phyloP scores from a whole-genome alignment of 2,329 filamentous ascomycete genomes.

The Akanthomyces lecanii region DNA sequence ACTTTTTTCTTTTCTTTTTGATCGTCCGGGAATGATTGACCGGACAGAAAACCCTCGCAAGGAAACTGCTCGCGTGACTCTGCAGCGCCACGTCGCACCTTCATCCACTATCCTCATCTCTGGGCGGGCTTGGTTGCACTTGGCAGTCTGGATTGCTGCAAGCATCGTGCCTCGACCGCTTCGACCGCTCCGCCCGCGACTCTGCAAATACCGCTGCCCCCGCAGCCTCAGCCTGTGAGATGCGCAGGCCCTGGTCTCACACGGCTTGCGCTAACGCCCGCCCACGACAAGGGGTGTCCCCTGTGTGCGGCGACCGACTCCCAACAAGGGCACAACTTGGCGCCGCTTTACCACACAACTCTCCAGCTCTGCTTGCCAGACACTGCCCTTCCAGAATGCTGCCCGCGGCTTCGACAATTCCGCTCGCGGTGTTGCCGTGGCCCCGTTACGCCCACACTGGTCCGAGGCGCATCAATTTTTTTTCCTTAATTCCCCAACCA shows the following conservation, averaged over 20 bases:
- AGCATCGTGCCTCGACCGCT: constrained; percentile 1
- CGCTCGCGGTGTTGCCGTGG: neutral
- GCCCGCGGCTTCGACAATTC: neutral
- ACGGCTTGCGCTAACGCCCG: neutral
- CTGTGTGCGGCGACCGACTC: constrained; percentile 19
- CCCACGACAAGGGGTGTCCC: neutral
- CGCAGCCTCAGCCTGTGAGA: neutral
- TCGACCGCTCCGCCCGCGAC: neutral
- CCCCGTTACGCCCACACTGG: neutral
- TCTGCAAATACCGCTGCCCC: neutral
- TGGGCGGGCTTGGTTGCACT: neutral
- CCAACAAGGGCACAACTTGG: constrained; percentile 14
- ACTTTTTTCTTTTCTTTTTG: neutral
- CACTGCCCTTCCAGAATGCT: neutral
- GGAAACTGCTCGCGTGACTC: constrained; percentile 17
- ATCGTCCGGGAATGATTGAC: neutral
- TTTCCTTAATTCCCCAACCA: neutral
- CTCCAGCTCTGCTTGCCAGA: neutral
- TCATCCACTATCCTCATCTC: constrained; percentile 3
- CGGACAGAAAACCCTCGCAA: constrained; percentile 5
- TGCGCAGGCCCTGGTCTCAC: neutral
- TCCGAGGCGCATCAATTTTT: neutral
- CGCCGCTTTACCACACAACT: neutral
- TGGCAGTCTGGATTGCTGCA: constrained; percentile 8
- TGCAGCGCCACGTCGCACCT: neutral